phyloP scores from a whole-genome alignment of 108 stramenopile genomes.

The Nitzschia inconspicua region DNA sequence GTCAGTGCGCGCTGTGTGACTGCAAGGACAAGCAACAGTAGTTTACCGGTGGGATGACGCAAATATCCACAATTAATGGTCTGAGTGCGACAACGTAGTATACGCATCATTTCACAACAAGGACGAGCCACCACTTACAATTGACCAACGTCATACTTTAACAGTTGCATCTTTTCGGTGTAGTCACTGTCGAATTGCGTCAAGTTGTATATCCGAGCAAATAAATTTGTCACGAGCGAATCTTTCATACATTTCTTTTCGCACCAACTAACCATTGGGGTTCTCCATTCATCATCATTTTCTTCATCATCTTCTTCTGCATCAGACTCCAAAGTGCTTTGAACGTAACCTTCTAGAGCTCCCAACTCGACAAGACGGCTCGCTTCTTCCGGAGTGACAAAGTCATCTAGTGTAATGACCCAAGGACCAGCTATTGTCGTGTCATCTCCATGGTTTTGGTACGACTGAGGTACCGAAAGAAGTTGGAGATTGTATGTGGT shows the following conservation, averaged over 20 bases:
- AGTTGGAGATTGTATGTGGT: constrained; percentile 20
- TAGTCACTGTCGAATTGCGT: constrained; percentile 49
- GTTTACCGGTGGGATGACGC: too few species aligned
- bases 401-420: constrained; percentile 80
- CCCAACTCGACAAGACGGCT: constrained; percentile 50
- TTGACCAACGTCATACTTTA: constrained; percentile 46
- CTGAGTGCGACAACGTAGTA: too few species aligned
- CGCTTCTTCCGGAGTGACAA: constrained; percentile 59
- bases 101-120: too few species aligned
- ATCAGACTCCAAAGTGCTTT: constrained; percentile 37
- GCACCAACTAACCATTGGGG: constrained; percentile 76
- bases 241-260: constrained; percentile 46
- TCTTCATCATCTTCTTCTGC: constrained; percentile 44
- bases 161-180: constrained; percentile 72
- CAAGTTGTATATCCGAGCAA: constrained; percentile 56
- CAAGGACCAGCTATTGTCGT: constrained; percentile 53
- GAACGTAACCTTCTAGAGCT: constrained; percentile 41
- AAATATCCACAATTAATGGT: too few species aligned
- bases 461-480: constrained; percentile 26
- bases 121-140: constrained; percentile 41
- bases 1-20: constrained; percentile 56
- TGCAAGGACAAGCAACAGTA: too few species aligned
- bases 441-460: too few species aligned
- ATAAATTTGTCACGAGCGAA: constrained; percentile 30
- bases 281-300: constrained; percentile 18